Evolutionary conservation across 306 rosid species (phyloP).

Genomic region (Vigna trinervia): DNA sequence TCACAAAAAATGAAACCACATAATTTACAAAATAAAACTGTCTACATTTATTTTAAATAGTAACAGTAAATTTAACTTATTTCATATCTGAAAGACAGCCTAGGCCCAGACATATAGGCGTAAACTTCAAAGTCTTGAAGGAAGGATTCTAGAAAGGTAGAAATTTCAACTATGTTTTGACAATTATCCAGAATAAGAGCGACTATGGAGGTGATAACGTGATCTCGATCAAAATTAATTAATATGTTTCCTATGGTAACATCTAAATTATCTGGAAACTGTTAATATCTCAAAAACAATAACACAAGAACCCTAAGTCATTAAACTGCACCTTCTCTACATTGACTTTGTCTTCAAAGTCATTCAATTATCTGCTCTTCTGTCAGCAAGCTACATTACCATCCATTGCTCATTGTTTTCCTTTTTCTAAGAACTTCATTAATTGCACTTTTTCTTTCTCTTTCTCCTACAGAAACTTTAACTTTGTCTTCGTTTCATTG

Average conservation of each 20-base stretch:
- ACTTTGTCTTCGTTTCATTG: not conserved
- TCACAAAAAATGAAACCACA: too few relatives aligned
- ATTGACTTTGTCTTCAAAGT: constrained; percentile 36
- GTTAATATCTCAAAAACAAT: not conserved
- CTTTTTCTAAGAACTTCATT: not conserved
- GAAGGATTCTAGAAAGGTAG: constrained; percentile 20
- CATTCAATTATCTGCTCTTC: constrained; percentile 19
- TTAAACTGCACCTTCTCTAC: not conserved
- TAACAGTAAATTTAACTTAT: not conserved
- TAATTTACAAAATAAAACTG: too few relatives aligned
- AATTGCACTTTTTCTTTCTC: not conserved
- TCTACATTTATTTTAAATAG: not conserved
- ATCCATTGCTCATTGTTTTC: not conserved
- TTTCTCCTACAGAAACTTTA: not conserved
- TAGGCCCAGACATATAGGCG: not conserved
- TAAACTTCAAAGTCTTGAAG: not conserved
- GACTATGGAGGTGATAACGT: not conserved
- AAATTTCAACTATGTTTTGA: not conserved
- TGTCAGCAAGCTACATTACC: constrained; percentile 15
- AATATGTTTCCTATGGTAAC: not conserved
- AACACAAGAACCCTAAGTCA: not conserved
- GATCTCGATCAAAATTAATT: not conserved
- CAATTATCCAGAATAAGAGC: not conserved
- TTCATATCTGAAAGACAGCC: not conserved
- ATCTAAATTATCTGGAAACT: not conserved